Evolutionary conservation across 2,329 filamentous ascomycete species (phyloP), one percentile per base, ranked within the genome.

Genomic region (Colletotrichum endophyticum): DNA sequence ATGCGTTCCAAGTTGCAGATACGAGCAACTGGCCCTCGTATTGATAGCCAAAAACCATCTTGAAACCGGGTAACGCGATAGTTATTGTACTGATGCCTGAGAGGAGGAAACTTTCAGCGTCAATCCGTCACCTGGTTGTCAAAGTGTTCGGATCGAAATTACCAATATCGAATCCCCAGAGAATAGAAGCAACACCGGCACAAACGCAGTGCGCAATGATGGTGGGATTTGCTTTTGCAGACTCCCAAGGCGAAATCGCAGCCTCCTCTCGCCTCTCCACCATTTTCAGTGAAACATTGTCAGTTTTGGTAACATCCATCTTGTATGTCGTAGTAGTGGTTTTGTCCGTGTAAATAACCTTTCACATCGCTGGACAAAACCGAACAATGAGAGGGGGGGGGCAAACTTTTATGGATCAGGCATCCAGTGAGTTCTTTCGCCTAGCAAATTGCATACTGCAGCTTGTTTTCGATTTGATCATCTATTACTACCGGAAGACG

Each of bases 61-160:
- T 80, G 70, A 84, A 84, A 69, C 84, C 82, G 13, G 82, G 82
- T 72, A 83, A 82, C 16, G 83, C 83, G 66, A 39, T 66, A 19
- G 34, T 66, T 7, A 66, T 66, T 30, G 32, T 66, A 28, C 63
- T 49, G 63, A 66, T 28, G n/a, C 63, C 63, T 66, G 63, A 7
- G 12, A 19, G 6, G 27, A 36, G 15, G 7, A 7, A 8, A 4
- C 6, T 36, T 8, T 36, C 34, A 36, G 34, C 34, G 15, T 16
- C 34, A 16, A 6, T 16, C 6, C 15, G 6, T 36, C 1, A 36
- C 4, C 3, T 22, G 4, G n/a, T 25, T 6, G 49, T 2, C 22
- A 11, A 25, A 11, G 22, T n/a, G 9, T 22, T 22, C n/a, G 19
- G 8, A 22, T n/a, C 16, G 9, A 8, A 30, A 7, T 61, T 28